Percentiles rank a stretch among this genome's conserved stretches.
phyloP scores from a whole-genome alignment of 768 basidiomycete species.

The Tricholoma saponaceum region DNA sequence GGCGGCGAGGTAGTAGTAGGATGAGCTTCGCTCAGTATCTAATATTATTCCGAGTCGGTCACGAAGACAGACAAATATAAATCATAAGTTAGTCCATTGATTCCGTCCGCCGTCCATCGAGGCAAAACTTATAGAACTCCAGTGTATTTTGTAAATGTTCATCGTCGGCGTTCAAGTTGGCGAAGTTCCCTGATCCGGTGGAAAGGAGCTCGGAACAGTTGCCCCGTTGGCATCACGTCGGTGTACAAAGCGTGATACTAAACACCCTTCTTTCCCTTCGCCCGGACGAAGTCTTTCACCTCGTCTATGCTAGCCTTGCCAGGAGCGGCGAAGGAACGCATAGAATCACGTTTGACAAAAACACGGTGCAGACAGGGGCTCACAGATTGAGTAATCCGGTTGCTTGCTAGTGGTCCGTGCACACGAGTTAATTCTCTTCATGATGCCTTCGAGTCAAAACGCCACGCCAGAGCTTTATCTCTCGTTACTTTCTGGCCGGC shows the following conservation, averaged over 20 bases:
- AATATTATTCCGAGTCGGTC: not conserved
- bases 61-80: not conserved
- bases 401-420: too few species aligned
- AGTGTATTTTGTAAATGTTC: not conserved
- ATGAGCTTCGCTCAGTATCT: not conserved
- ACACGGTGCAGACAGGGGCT: not conserved
- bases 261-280: not conserved
- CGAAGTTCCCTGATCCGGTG: conserved; percentile 19
- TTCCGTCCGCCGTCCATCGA: not conserved
- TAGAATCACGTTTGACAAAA: not conserved
- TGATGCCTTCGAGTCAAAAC: too few species aligned
- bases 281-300: not conserved
- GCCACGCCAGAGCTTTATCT: not conserved
- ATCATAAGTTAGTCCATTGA: not conserved
- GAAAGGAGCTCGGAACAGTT: too few species aligned
- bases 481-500: not conserved
- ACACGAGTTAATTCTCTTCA: not conserved
- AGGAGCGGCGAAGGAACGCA: not conserved
- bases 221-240: too few species aligned
- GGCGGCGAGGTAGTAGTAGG: too few species aligned
- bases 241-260: too few species aligned
- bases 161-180: not conserved
- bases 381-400: not conserved
- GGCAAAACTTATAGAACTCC: not conserved
- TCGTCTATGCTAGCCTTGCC: not conserved